A percentile compares a stretch with the other conserved stretches of the same genome.
Evolutionary conservation across 805 yeast genomes (phyloP).

Genomic region (Starmera dryadoides): DNA sequence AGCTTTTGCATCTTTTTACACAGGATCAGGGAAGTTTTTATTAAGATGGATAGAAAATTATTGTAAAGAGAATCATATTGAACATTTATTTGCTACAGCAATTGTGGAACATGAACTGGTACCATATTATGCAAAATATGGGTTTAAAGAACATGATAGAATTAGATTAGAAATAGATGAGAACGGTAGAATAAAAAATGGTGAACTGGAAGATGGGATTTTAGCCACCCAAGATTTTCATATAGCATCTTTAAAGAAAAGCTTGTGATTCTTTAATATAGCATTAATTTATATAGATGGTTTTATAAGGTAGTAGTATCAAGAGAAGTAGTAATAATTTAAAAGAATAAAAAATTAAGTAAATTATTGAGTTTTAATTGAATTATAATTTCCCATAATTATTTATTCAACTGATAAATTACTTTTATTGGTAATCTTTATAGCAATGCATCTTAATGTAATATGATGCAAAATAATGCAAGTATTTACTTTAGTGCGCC

Average conservation of each 20-base stretch:
- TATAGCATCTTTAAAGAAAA: conserved; percentile 10
- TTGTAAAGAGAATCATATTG: not conserved
- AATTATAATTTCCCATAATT: too few species aligned
- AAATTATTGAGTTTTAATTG: too few species aligned
- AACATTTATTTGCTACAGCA: conserved; percentile 8
- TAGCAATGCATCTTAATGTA: too few species aligned
- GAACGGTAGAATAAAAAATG: conserved; percentile 12
- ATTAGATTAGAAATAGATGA: conserved; percentile 8
- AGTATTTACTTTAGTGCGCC: too few species aligned
- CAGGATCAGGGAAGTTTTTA: conserved; percentile 14
- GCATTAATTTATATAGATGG: not conserved
- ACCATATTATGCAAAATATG: conserved; percentile 10
- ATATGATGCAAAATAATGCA: too few species aligned
- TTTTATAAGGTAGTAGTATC: not conserved
- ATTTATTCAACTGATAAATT: too few species aligned
- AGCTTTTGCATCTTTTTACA: conserved; percentile 13
- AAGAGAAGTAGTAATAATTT: too few species aligned
- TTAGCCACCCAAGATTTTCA: conserved; percentile 15
- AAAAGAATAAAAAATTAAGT: too few species aligned
- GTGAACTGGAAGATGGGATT: conserved; percentile 12
- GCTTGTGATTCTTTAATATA: not conserved
- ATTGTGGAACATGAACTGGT: conserved; percentile 15
- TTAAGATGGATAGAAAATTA: conserved; percentile 2
- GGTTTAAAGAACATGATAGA: conserved; percentile 11
- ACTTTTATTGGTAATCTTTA: too few species aligned